These are phyloP conservation scores for Lepidium didymum DNA, from an alignment of 345 rosid species.

Conservation along the genomic window DNA sequence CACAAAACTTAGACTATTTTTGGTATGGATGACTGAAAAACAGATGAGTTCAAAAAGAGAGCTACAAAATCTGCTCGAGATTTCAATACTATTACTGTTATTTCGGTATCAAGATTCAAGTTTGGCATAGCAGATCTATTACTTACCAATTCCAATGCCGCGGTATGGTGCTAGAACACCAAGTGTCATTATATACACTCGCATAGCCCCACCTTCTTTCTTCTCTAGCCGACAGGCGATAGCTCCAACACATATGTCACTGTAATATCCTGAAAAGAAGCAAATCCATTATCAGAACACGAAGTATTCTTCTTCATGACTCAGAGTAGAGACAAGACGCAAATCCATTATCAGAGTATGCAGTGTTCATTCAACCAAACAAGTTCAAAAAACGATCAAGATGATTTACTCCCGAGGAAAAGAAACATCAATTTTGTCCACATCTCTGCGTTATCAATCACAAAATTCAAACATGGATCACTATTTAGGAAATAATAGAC, in stretches of 20 bases:
- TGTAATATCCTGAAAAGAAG: constrained; percentile 65
- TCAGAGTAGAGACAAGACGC: neutral
- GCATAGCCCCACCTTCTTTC: constrained; percentile 65
- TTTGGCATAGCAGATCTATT: neutral
- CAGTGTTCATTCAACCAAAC: neutral
- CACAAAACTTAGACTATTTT: neutral
- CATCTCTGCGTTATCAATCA: neutral
- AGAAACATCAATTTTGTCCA: neutral
- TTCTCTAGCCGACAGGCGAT: constrained; percentile 95
- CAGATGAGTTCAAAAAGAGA: neutral
- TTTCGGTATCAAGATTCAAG: neutral
- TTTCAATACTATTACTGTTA: neutral
- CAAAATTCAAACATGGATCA: neutral
- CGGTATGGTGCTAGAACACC: constrained; percentile 98
- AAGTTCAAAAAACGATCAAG: neutral
- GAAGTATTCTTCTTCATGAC: neutral
- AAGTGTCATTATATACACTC: constrained; percentile 93
- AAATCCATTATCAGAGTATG: too few species aligned
- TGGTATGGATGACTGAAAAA: too few species aligned
- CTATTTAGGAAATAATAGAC: neutral
- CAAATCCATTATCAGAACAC: constrained; percentile 6
- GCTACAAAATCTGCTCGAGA: neutral
- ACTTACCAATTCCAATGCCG: constrained; percentile 89
- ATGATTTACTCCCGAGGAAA: neutral
- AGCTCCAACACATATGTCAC: constrained; percentile 93